These are phyloP conservation scores for Pichia ethanolica DNA, from an alignment of 805 yeast species.

Conservation along the genomic window DNA sequence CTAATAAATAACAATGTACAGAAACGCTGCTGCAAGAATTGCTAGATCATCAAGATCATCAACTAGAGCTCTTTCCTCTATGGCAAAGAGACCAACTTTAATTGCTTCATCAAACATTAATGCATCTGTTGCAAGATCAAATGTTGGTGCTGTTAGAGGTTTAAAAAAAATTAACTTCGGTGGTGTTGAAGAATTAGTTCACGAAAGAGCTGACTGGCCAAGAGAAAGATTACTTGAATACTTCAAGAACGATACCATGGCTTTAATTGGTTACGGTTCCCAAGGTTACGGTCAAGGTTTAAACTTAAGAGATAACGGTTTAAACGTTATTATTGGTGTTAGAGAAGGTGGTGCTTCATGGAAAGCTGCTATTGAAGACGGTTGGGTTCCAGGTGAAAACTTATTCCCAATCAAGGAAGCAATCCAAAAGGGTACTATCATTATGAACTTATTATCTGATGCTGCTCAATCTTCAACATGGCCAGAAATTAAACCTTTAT, in stretches of 20 bases:
- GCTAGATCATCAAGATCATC: slow-evolving; percentile 44
- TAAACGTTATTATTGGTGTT: slow-evolving; percentile 96
- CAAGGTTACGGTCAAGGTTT: slow-evolving; percentile 99
- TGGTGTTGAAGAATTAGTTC: slow-evolving; percentile 90
- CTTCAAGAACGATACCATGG: slow-evolving; percentile 97
- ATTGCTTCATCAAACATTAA: slow-evolving; percentile 26
- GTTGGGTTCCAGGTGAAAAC: slow-evolving; percentile 99
- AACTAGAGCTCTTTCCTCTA: slow-evolving; percentile 52
- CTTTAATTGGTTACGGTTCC: slow-evolving; percentile 98
- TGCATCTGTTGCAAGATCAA: slow-evolving; percentile 37
- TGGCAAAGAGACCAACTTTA: slow-evolving; percentile 26
- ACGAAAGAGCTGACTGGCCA: slow-evolving; percentile 99
- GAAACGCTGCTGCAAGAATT: slow-evolving; percentile 43
- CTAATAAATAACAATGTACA: slow-evolving; percentile 22
- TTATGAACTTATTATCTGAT: slow-evolving; percentile 97
- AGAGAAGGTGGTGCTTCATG: slow-evolving; percentile 98
- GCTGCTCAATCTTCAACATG: slow-evolving; percentile 99
- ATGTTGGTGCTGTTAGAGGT: slow-evolving; percentile 69
- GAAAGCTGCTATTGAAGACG: slow-evolving; percentile 99
- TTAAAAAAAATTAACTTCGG: slow-evolving; percentile 94
- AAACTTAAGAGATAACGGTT: slow-evolving; percentile 97
- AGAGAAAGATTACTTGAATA: slow-evolving; percentile 89
- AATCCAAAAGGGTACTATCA: slow-evolving; percentile 79
- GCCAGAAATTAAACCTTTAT: slow-evolving; percentile 75
- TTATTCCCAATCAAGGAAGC: slow-evolving; percentile 94